Evolutionary conservation across 78 protist species (phyloP), one percentile per base, ranked within the genome.

Genomic region (Goniomonas avonlea): DNA sequence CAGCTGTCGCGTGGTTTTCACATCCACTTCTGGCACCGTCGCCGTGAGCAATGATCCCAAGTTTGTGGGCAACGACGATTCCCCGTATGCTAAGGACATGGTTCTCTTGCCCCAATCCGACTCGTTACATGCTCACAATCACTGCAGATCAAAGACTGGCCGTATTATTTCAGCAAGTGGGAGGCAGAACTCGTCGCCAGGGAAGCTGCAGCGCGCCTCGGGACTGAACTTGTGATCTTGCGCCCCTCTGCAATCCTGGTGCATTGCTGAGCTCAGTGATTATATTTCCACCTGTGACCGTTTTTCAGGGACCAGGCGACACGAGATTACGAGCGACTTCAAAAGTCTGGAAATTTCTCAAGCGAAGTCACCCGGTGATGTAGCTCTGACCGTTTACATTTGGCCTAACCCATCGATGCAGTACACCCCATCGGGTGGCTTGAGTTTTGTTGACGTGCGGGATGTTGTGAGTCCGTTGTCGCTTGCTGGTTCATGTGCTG

Each of bases 241-340:
- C 71, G 71, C 3, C 71, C 71, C 50, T n/a, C 71, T 25, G 32
- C 71, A 20, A 63, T 63, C 8, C 45, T 63, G 5, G 71, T 39
- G 27, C 47, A 5, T 29, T 56, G 29, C 37, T 2, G 32, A 5
- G 9, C 65, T 17, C 1, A 23, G 3, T 56, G 8, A 11, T 5
- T 11, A 11, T 56, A 56, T 5, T 11, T 3, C 38, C 5, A 1
- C 32, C 21, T 11, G 1, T 11, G 65, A 29, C 23, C 65, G 8
- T 11, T 29, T 23, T 3, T 27, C 34, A 34, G 9, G 37, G 9
- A 21, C 32, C 21, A 17, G 1, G 65, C 37, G 13, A 27, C 65
- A 3, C n/a, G 38, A 56, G 34, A 56, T 34, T 29, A 34, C 32
- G 37, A 13, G n/a, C n/a, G n/a, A n/a, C n/a, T n/a, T n/a, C n/a